These are phyloP conservation scores for Gremmenia infestans DNA, from an alignment of 2,329 filamentous ascomycete genomes.

Conservation along the genomic window DNA sequence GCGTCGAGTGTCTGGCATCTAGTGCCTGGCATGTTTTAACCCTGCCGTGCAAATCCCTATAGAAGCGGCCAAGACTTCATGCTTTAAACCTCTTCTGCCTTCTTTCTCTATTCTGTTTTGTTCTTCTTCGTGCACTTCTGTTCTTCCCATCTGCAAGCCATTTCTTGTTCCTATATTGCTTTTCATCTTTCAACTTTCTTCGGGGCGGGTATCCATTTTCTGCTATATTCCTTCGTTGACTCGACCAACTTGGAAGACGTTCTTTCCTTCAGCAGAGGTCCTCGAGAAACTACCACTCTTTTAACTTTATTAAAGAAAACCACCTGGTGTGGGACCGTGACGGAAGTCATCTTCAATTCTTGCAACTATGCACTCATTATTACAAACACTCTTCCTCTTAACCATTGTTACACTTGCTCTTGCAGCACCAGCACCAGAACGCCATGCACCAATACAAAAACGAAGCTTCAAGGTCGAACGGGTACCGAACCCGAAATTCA, in stretches of 20 bases:
- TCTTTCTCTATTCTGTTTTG: conserved; percentile 8
- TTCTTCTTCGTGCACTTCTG: conserved; percentile 10
- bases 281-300: conserved; percentile 12
- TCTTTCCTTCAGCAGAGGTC: conserved; percentile 12
- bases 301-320: conserved; percentile 15
- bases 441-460: conserved; percentile 37
- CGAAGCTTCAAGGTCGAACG: conserved; percentile 32
- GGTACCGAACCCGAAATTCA: conserved; percentile 41
- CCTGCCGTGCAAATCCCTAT: conserved; percentile 19
- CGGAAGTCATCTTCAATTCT: conserved; percentile 3
- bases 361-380: conserved; percentile 29
- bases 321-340: conserved; percentile 30
- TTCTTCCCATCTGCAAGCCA: conserved; percentile 19
- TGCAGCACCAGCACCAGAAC: conserved; percentile 40
- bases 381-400: conserved; percentile 37
- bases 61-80: conserved; percentile 23
- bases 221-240: conserved; percentile 16
- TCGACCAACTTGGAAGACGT: conserved; percentile 7
- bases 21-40: conserved; percentile 24
- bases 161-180: conserved; percentile 14
- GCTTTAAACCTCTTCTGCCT: conserved; percentile 17
- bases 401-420: conserved; percentile 43
- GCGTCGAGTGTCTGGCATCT: conserved; percentile 26
- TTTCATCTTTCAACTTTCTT: conserved; percentile 16
- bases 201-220: conserved; percentile 22